Percentiles rank a stretch among this genome's conserved stretches.
Evolutionary conservation across 805 yeast species (phyloP).

Genomic region (Myxozyma mucilagina): DNA sequence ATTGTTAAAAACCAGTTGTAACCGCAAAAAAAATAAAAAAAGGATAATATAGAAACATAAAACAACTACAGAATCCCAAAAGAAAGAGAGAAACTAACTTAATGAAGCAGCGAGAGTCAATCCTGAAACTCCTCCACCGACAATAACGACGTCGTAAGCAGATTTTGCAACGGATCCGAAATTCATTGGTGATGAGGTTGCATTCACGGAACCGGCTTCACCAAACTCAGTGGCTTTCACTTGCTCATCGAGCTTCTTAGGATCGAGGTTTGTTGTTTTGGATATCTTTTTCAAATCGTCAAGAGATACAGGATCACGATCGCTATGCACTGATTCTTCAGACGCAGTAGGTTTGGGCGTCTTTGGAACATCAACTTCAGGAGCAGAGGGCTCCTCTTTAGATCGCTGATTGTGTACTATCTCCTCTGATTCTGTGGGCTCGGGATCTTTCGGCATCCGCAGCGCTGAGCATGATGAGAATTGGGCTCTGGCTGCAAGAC

Average conservation of each 20-base stretch:
- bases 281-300: slow-evolving; percentile 4
- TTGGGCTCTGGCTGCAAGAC: not conserved
- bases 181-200: not conserved
- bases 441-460: not conserved
- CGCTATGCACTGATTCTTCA: slow-evolving; percentile 7
- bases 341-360: slow-evolving; percentile 6
- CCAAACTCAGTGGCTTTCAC: not conserved
- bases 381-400: not conserved
- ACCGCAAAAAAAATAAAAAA: not conserved
- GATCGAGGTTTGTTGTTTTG: slow-evolving; percentile 5
- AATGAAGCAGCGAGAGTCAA: slow-evolving; percentile 80
- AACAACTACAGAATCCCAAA: not conserved
- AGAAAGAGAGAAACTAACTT: slow-evolving; percentile 25
- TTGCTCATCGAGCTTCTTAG: slow-evolving; percentile 4
- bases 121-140: slow-evolving; percentile 99
- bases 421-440: slow-evolving; percentile 8
- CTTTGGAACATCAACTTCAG: slow-evolving; percentile 1
- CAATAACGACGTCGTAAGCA: slow-evolving; percentile 67
- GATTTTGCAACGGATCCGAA: not conserved
- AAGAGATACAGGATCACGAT: not conserved
- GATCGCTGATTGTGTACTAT: not conserved
- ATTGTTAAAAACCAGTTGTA: not conserved
- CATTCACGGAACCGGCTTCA: not conserved
- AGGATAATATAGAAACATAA: not conserved
- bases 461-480: not conserved